Evolutionary conservation across 495 filamentous ascomycete species (phyloP).

Genomic region (Hypoxylon fuscum): DNA sequence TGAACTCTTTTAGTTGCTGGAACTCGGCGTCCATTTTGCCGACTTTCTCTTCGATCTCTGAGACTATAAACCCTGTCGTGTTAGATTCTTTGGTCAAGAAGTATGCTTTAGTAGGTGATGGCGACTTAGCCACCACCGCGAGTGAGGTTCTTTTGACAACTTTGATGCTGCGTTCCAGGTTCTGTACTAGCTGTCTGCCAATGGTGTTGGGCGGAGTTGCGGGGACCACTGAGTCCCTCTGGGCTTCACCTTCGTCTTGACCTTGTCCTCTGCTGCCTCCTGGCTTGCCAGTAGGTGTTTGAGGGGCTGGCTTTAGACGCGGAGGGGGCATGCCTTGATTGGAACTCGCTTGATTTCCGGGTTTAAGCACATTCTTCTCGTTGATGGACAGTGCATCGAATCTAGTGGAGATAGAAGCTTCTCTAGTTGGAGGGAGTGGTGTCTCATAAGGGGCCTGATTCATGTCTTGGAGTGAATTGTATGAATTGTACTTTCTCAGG

Average conservation of each 20-base stretch:
- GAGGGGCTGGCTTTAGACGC: background rate
- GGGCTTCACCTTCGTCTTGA: constrained; percentile 19
- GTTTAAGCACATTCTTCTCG: constrained; percentile 16
- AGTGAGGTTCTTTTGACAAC: constrained; percentile 20
- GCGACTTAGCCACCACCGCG: constrained; percentile 27
- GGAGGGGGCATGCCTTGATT: constrained; percentile 24
- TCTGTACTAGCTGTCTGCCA: constrained; percentile 11
- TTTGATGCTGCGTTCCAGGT: constrained; percentile 20
- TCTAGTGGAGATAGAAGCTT: constrained; percentile 41
- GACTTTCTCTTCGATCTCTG: constrained; percentile 74
- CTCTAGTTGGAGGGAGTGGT: constrained; percentile 31
- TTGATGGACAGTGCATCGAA: constrained; percentile 46
- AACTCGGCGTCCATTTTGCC: constrained; percentile 72
- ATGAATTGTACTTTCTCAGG: constrained; percentile 40
- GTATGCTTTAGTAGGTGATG: constrained; percentile 51
- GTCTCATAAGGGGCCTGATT: constrained; percentile 17
- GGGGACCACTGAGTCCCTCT: constrained; percentile 49
- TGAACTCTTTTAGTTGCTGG: constrained; percentile 64
- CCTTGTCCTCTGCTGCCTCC: background rate
- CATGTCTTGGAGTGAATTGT: constrained; percentile 43
- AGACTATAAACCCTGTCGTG: constrained; percentile 66
- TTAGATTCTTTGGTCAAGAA: constrained; percentile 81
- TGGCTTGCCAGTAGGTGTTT: constrained; percentile 10
- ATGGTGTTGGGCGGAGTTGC: constrained; percentile 17
- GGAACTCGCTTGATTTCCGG: constrained; percentile 53